Evolutionary conservation across 2,329 filamentous ascomycete genomes (phyloP), one percentile per base, ranked within the genome.

Genomic region (Pseudofabraea citricarpa): DNA sequence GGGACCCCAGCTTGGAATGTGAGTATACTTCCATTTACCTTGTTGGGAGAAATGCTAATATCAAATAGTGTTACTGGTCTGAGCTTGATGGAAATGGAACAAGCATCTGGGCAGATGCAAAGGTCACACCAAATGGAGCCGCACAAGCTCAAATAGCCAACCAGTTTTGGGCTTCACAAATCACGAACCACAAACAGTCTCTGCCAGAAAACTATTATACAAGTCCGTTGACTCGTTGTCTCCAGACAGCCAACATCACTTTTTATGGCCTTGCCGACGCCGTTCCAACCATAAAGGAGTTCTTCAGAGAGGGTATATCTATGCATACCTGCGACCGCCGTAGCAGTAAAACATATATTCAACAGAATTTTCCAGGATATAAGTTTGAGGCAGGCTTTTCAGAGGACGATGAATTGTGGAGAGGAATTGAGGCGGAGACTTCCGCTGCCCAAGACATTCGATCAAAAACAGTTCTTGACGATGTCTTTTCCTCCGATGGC

Each of bases 1-100:
- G 82, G 82, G 36, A 86, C 81, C 0, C 74, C 78, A 2, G 78
- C 77, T 3, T 87, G 83, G 83, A 82, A 87, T 58, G 77, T 77
- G 60, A 54, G 75, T 65, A 13, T 19, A 10, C 1, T 18, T 12
- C n/a, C 23, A 18, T 4, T 19, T 45, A n/a, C 36, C 8, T 31
- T 2, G 13, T 3, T 2, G 4, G 9, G 12, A 6, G 6, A 15
- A 19, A 24, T 39, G 21, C 31, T 46, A 2, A 48, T 36, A 16
- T 15, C 21, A 6, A 29, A 22, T 18, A 75, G 72, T 78, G 79
- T 60, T 85, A 86, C 66, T 87, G 80, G 80, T 73, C 76, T 4
- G 69, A 77, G 47, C 69, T 73, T 2, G 74, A 83, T 26, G 83
- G 83, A 49, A 84, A 87, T 55, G 73, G 67, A 36, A 85, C 80